Evolutionary conservation across 306 rosid species (phyloP).

Genomic region (Begonia loranthoides): DNA sequence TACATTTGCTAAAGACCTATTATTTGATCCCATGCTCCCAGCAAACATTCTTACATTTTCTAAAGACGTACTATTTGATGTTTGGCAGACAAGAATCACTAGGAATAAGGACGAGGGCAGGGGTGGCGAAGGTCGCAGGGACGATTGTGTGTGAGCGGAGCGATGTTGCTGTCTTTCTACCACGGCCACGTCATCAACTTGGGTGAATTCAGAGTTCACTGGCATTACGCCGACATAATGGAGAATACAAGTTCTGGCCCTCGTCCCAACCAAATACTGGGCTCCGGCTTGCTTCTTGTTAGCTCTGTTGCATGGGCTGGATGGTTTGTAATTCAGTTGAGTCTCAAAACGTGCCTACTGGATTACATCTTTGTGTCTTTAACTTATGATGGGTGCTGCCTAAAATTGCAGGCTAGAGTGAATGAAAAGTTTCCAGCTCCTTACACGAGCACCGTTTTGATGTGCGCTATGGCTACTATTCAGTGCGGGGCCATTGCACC

Average conservation of each 20-base stretch:
- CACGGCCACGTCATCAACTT: conserved; percentile 43
- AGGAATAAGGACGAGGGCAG: conserved; percentile 27
- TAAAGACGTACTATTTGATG: background rate
- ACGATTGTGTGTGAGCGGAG: conserved; percentile 62
- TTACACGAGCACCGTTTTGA: conserved; percentile 45
- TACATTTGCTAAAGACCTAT: conserved; percentile 64
- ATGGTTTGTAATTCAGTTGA: conserved; percentile 12
- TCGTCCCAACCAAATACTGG: background rate
- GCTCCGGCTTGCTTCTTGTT: background rate
- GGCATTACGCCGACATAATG: conserved; percentile 40
- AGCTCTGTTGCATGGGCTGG: conserved; percentile 6
- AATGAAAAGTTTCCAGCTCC: conserved; percentile 61
- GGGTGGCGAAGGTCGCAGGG: conserved; percentile 45
- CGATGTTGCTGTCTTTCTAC: conserved; percentile 61
- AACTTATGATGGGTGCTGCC: background rate
- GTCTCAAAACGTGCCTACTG: background rate
- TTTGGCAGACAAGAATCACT: conserved; percentile 56
- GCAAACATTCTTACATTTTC: background rate
- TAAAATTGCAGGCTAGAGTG: conserved; percentile 42
- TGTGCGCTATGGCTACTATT: conserved; percentile 46
- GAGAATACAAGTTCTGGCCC: conserved; percentile 4
- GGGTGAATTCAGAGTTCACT: conserved; percentile 47
- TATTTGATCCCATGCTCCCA: background rate
- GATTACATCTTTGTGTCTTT: background rate
- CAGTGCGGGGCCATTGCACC: conserved; percentile 48